phyloP scores from a whole-genome alignment of 208 protist species.

The Leishmania major region DNA sequence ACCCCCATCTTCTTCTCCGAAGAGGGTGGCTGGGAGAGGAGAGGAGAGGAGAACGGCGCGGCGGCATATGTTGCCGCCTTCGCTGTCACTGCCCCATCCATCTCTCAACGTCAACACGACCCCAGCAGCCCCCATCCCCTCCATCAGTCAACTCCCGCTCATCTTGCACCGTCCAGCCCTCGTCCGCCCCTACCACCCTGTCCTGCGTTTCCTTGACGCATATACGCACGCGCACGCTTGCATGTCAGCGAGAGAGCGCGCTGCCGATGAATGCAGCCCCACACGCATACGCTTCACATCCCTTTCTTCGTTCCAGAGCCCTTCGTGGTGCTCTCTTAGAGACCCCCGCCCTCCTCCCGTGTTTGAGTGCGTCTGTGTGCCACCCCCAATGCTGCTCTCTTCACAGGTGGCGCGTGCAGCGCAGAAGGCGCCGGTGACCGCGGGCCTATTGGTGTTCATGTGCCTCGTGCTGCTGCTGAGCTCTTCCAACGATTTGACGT shows the following conservation, averaged over 20 bases:
- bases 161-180: background rate
- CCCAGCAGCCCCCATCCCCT: background rate
- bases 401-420: constrained; percentile 5
- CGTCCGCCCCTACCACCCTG: background rate
- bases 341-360: background rate
- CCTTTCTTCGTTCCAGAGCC: background rate
- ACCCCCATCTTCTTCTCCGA: background rate
- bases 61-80: background rate
- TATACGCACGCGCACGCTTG: background rate
- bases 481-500: background rate
- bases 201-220: background rate
- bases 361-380: background rate
- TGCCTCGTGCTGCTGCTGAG: background rate
- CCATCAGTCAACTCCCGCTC: background rate
- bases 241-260: background rate
- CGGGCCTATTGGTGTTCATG: background rate
- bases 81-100: background rate
- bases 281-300: background rate
- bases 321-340: background rate
- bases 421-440: constrained; percentile 9
- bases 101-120: background rate
- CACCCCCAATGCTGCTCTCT: background rate
- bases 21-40: background rate
- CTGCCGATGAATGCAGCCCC: background rate
- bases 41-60: background rate